These are phyloP conservation scores for Corrigiola litoralis DNA, from an alignment of 179 eudicot genomes.

Conservation along the genomic window DNA sequence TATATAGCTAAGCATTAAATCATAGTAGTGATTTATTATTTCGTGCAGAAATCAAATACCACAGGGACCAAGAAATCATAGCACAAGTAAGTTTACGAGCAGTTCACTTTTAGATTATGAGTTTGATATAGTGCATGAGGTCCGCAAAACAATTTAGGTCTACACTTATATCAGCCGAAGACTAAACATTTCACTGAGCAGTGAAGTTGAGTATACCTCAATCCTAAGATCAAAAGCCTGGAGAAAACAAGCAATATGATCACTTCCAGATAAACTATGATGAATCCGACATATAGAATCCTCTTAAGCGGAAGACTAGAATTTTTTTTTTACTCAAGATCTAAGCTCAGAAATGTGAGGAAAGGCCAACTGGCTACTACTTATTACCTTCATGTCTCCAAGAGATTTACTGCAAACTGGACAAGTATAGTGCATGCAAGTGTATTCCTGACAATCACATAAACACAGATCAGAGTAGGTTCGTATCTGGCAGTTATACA, in stretches of 20 bases:
- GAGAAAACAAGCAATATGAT: slow-evolving; percentile 3
- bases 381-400: slow-evolving; percentile 99
- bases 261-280: background rate
- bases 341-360: background rate
- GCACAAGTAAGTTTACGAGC: background rate
- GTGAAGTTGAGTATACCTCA: background rate
- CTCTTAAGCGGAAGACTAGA: too few relatives aligned
- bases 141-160: too few relatives aligned
- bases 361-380: slow-evolving; percentile 23
- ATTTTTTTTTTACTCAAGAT: background rate
- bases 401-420: slow-evolving; percentile 98
- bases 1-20: background rate
- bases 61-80: background rate
- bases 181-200: background rate
- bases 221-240: slow-evolving; percentile 2
- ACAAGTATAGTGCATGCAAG: slow-evolving; percentile 65
- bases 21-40: background rate
- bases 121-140: too few relatives aligned
- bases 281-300: too few relatives aligned
- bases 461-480: slow-evolving; percentile 17
- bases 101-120: background rate
- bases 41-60: slow-evolving; percentile 1
- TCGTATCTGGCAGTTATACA: background rate
- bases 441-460: slow-evolving; percentile 59
- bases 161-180: background rate